A percentile compares a stretch with the other conserved stretches of the same genome.
phyloP scores from a whole-genome alignment of 2,329 filamentous ascomycete genomes.

The Rhexocercosporidium sp. region DNA sequence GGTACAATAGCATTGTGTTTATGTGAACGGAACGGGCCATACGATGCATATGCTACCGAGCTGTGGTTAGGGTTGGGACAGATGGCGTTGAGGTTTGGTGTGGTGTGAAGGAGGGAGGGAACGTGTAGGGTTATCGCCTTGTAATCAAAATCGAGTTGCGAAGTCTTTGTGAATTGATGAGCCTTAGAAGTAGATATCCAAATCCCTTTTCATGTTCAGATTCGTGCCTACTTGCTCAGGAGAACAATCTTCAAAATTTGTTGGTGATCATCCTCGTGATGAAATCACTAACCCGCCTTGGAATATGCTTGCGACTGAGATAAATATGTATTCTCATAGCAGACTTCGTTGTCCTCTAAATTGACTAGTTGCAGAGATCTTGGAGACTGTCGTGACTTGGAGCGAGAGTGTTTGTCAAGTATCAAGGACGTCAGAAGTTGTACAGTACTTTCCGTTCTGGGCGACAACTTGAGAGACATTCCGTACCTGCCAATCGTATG shows the following conservation, averaged over 20 bases:
- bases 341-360: too few relatives aligned
- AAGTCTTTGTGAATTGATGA: background rate
- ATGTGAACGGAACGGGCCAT: background rate
- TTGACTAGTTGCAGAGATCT: background rate
- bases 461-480: background rate
- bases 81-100: slow-evolving; percentile 8
- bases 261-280: too few relatives aligned
- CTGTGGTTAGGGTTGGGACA: background rate
- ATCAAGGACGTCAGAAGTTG: background rate
- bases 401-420: background rate
- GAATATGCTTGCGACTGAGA: too few relatives aligned
- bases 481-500: background rate
- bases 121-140: slow-evolving; percentile 10
- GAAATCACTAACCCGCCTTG: too few relatives aligned
- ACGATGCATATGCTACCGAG: background rate
- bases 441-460: background rate
- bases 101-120: background rate
- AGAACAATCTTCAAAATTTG: too few relatives aligned
- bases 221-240: too few relatives aligned
- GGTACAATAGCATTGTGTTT: background rate
- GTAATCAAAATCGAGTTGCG: slow-evolving; percentile 7
- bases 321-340: too few relatives aligned
- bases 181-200: too few relatives aligned
- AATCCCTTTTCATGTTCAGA: too few relatives aligned
- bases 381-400: background rate